Conservation (phyloP, 2,329 filamentous ascomycete genomes). For the Beauveria caledonica region DNA sequence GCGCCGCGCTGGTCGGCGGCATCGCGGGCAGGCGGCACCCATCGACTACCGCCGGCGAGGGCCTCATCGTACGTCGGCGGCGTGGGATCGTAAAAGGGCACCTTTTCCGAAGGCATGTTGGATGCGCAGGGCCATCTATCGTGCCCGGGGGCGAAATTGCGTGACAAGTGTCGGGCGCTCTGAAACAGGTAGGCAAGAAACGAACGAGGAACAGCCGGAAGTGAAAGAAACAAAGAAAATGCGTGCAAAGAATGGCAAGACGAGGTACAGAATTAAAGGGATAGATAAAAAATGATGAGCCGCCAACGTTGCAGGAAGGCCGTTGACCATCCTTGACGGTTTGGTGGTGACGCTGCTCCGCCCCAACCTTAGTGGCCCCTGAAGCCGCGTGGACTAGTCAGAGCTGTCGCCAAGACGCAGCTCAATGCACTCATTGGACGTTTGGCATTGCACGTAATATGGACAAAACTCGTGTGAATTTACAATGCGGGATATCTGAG, state of each 20-base stretch:
- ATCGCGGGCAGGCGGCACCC: conserved; percentile 23
- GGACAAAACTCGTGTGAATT: neutral
- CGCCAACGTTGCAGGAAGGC: neutral
- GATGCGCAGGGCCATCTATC: neutral
- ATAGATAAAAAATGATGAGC: neutral
- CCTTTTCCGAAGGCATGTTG: conserved; percentile 31
- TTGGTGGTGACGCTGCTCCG: conserved; percentile 4
- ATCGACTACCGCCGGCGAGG: conserved; percentile 28
- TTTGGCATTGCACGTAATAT: neutral
- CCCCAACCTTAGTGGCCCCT: conserved; percentile 9
- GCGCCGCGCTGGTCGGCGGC: conserved; percentile 49
- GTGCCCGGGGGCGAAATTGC: neutral
- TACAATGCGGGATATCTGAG: conserved; percentile 2
- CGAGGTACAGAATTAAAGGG: neutral
- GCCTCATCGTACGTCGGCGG: conserved; percentile 37
- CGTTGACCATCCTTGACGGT: neutral
- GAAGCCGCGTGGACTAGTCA: neutral
- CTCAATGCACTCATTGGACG: neutral
- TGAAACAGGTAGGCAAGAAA: neutral
- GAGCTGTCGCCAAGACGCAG: neutral
- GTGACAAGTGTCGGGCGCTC: neutral
- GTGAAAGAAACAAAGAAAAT: neutral
- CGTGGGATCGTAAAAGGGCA: conserved; percentile 35
- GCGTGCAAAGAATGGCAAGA: neutral
- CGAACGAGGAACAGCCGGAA: neutral